These are phyloP conservation scores for Malania oleifera DNA, from an alignment of 164 flowering plant species.

Conservation along the genomic window DNA sequence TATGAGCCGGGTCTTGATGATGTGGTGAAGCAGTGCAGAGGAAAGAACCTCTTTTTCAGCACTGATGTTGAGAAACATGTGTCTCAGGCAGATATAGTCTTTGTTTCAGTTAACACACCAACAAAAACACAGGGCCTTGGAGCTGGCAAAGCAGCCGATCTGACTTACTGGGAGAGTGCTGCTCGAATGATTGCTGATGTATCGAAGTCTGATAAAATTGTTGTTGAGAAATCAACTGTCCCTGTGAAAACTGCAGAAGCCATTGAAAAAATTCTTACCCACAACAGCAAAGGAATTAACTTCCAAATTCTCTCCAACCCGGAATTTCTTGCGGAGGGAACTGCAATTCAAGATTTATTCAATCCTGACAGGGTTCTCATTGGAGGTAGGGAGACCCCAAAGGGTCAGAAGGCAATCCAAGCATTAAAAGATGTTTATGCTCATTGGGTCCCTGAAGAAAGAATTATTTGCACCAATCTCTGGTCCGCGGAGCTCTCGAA, in stretches of 20 bases:
- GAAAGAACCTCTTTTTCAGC: constrained; percentile 65
- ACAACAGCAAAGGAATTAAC: constrained; percentile 54
- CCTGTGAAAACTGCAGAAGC: constrained; percentile 68
- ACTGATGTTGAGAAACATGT: constrained; percentile 61
- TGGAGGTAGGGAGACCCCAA: constrained; percentile 65
- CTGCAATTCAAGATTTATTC: constrained; percentile 53
- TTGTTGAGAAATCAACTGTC: constrained; percentile 68
- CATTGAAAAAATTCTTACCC: constrained; percentile 55
- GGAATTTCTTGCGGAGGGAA: constrained; percentile 67
- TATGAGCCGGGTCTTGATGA: constrained; percentile 57
- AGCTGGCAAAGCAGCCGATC: constrained; percentile 61
- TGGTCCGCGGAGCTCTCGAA: constrained; percentile 77
- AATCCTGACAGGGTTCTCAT: constrained; percentile 61
- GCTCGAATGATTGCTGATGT: constrained; percentile 74
- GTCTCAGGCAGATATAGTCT: constrained; percentile 48
- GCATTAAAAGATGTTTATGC: constrained; percentile 48
- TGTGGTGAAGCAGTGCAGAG: constrained; percentile 57
- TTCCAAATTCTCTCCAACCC: constrained; percentile 69
- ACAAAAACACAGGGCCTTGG: constrained; percentile 69
- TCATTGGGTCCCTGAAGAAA: constrained; percentile 57
- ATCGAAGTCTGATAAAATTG: constrained; percentile 55
- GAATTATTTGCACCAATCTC: constrained; percentile 48
- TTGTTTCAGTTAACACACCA: constrained; percentile 73
- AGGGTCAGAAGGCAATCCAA: constrained; percentile 45
- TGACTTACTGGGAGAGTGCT: constrained; percentile 72